Evolutionary conservation across 306 rosid species (phyloP).

Genomic region (Luffa acutangula): DNA sequence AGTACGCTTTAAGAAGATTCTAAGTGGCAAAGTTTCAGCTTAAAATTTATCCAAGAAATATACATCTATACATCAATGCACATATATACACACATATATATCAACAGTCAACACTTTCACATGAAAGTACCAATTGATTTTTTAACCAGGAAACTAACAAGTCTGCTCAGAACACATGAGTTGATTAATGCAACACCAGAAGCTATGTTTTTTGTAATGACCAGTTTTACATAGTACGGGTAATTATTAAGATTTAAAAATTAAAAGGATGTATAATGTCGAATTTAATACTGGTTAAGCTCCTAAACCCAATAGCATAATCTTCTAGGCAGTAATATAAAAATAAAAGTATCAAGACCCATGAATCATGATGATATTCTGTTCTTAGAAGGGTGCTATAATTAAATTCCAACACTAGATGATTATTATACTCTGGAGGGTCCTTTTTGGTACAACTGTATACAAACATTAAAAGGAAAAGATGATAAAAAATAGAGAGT

Average conservation of each 20-base stretch:
- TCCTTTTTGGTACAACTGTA: neutral
- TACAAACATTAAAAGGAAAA: neutral
- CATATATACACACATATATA: neutral
- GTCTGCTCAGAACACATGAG: neutral
- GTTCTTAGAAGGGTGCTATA: no score
- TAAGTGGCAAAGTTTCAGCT: neutral
- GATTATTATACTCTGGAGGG: no score
- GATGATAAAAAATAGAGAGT: conserved; percentile 3
- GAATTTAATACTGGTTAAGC: no score
- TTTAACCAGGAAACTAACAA: neutral
- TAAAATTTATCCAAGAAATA: neutral
- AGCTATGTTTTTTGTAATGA: neutral
- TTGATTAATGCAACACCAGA: neutral
- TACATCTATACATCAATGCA: neutral
- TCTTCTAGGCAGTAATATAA: neutral
- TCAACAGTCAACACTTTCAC: neutral
- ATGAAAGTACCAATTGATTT: neutral
- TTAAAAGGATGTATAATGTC: no score
- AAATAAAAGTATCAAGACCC: neutral
- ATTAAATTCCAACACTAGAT: no score
- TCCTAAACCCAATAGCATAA: no score
- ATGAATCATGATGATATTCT: no score
- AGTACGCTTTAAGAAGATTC: neutral
- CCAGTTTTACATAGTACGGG: neutral
- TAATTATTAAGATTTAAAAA: neutral